Evolutionary conservation across 768 basidiomycete genomes (phyloP), one percentile per base, ranked within the genome.

Genomic region (Cyathus striatus): DNA sequence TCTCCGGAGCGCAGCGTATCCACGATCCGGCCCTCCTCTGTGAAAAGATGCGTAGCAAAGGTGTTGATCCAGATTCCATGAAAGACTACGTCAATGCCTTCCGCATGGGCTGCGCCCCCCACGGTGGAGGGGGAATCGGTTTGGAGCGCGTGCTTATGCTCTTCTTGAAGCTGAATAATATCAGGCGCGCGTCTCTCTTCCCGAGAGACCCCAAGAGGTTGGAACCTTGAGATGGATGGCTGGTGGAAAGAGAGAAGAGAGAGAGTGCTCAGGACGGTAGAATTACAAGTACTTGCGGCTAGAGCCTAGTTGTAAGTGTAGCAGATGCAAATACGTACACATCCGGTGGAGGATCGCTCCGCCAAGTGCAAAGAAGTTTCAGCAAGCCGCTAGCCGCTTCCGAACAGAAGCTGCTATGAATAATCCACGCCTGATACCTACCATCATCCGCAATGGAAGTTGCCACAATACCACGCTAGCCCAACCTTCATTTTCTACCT

Each of bases 1-100:
- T 98, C 30, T 97, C 95, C 3, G 96, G 96, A 13, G 96, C 95
- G 21, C 96, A 99, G 63, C 92, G 96, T 65, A 84, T 98, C 43
- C 96, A 99, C 66, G 92, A 97, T 52, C 79, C 96, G 4, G 64
- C 66, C 9, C 69, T 97, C 41, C 80, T 98, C 48, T 72, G 71
- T 41, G 78, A 90, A 66, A 80, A 88, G 64, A 97, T 98, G 93
- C 75, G 73, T 45, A 71, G 67, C 50, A 89, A 86, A 59, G 91
- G 90, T 10, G 84, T 98, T 49, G 89, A 95, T 60, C 95, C 94
- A 5, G 84, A 80, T 17, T 83, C 79, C 20, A 97, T 98, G 94
- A 81, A 85, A 61, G 78, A 76, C 44, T 99, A 99, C 63, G 61
- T 98, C 35, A 91, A 98, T 58, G 93, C 84, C 14, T 99, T 99